These are phyloP conservation scores for Coemansia sp. DNA, from an alignment of 192 early-diverging fungal genomes.

Conservation along the genomic window DNA sequence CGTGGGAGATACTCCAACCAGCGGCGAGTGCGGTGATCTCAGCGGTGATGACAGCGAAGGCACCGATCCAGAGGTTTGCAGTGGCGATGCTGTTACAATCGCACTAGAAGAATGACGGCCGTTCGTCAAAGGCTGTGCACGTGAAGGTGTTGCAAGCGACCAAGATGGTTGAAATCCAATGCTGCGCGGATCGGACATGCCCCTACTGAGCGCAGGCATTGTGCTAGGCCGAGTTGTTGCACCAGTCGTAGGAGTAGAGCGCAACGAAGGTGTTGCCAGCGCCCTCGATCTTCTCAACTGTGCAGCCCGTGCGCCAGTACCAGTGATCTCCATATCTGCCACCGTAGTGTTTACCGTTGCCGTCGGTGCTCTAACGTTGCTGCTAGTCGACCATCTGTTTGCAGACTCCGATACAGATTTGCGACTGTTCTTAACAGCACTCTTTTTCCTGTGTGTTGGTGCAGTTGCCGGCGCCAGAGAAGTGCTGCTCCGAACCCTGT, in stretches of 20 bases:
- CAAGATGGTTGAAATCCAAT: background rate
- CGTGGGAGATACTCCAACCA: conserved; percentile 42
- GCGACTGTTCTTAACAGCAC: background rate
- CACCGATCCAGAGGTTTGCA: background rate
- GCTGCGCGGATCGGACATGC: background rate
- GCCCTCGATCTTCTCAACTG: conserved; percentile 1
- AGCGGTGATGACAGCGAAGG: background rate
- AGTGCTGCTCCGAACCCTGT: background rate
- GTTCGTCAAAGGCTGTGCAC: background rate
- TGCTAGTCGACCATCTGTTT: conserved; percentile 6
- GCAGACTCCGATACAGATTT: background rate
- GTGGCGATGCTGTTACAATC: background rate
- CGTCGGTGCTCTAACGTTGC: background rate
- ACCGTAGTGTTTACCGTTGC: background rate
- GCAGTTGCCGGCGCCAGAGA: background rate
- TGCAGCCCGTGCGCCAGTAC: background rate
- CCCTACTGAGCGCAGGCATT: background rate
- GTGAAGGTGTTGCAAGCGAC: background rate
- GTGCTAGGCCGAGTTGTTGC: background rate
- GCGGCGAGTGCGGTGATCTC: conserved; percentile 6
- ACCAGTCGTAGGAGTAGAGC: background rate
- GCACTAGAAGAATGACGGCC: background rate
- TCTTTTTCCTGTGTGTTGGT: background rate
- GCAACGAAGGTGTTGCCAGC: background rate
- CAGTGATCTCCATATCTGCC: background rate